These are phyloP conservation scores for Acanthamoeba lenticulata DNA, from an alignment of 208 protist species.

Conservation along the genomic window DNA sequence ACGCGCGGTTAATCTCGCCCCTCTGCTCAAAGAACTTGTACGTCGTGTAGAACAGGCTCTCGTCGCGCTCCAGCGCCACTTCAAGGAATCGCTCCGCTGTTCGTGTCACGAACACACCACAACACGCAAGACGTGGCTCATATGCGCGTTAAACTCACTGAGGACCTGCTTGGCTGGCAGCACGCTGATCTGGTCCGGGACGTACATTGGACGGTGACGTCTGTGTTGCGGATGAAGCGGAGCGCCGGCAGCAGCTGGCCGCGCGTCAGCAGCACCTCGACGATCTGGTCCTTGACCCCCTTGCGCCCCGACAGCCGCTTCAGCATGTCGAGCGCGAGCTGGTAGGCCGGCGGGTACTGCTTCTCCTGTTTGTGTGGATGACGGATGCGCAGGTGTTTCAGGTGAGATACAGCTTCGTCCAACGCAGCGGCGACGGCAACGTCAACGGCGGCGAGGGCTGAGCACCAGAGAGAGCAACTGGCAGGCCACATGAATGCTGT, in stretches of 20 bases:
- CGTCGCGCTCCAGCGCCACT: neutral
- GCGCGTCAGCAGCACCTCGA: slow-evolving; percentile 70
- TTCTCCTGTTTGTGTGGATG: slow-evolving; percentile 6
- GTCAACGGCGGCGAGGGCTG: too few relatives aligned
- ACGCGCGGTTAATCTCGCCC: neutral
- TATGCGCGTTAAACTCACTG: too few relatives aligned
- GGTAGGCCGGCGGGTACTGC: slow-evolving; percentile 72
- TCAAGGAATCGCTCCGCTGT: neutral
- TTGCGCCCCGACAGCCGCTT: slow-evolving; percentile 60
- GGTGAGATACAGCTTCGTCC: too few relatives aligned
- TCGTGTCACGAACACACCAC: too few relatives aligned
- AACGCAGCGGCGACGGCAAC: too few relatives aligned
- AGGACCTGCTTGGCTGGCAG: too few relatives aligned
- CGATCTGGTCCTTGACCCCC: slow-evolving; percentile 55
- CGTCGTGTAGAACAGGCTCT: slow-evolving; percentile 7
- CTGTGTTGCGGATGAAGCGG: neutral
- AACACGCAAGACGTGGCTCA: too few relatives aligned
- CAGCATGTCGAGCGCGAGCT: slow-evolving; percentile 79
- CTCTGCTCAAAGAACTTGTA: slow-evolving; percentile 25
- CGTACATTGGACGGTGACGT: neutral
- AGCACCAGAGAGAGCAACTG: slow-evolving; percentile 63
- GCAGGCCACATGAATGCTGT: slow-evolving; percentile 72
- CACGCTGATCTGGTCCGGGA: neutral
- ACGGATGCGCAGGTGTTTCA: neutral
- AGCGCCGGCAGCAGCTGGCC: neutral